A percentile compares a stretch with the other conserved stretches of the same genome.
These are phyloP conservation scores for Penicillium psychrofluorescens DNA, from an alignment of 495 filamentous ascomycete genomes.

Conservation along the genomic window DNA sequence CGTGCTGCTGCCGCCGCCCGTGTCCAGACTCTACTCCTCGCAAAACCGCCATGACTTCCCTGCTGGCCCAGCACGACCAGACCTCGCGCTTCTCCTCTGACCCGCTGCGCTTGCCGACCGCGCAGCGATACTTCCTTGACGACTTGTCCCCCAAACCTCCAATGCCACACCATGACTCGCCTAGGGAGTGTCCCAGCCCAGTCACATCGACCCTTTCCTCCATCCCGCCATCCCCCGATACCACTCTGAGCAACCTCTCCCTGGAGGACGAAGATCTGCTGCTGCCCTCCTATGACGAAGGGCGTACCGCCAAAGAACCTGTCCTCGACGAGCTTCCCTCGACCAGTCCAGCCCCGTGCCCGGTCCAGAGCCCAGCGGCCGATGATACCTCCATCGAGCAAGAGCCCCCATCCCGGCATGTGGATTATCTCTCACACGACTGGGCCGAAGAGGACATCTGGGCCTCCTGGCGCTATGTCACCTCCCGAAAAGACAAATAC, in stretches of 20 bases:
- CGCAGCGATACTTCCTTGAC: slow-evolving; percentile 37
- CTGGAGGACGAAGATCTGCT: slow-evolving; percentile 51
- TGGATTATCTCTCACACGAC: slow-evolving; percentile 92
- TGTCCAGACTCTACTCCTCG: not conserved
- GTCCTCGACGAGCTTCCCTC: slow-evolving; percentile 17
- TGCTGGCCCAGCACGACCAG: slow-evolving; percentile 31
- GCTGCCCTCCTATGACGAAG: slow-evolving; percentile 49
- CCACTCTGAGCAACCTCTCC: slow-evolving; percentile 58
- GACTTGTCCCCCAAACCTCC: slow-evolving; percentile 26
- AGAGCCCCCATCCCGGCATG: slow-evolving; percentile 76
- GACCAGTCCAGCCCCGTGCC: slow-evolving; percentile 9
- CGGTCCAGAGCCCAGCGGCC: slow-evolving; percentile 42
- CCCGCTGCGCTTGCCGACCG: slow-evolving; percentile 32
- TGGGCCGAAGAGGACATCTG: slow-evolving; percentile 98
- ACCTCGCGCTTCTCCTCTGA: slow-evolving; percentile 32
- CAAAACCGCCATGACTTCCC: slow-evolving; percentile 33
- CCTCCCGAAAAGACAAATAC: slow-evolving; percentile 67
- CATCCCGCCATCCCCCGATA: slow-evolving; percentile 35
- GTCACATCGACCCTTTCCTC: slow-evolving; percentile 30
- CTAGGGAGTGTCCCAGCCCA: slow-evolving; percentile 27
- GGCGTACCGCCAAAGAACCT: slow-evolving; percentile 5
- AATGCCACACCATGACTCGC: slow-evolving; percentile 23
- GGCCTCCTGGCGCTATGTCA: slow-evolving; percentile 92
- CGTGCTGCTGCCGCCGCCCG: not conserved
- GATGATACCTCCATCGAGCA: slow-evolving; percentile 75